phyloP scores from a whole-genome alignment of 306 rosid species.

The Malus asiatica region DNA sequence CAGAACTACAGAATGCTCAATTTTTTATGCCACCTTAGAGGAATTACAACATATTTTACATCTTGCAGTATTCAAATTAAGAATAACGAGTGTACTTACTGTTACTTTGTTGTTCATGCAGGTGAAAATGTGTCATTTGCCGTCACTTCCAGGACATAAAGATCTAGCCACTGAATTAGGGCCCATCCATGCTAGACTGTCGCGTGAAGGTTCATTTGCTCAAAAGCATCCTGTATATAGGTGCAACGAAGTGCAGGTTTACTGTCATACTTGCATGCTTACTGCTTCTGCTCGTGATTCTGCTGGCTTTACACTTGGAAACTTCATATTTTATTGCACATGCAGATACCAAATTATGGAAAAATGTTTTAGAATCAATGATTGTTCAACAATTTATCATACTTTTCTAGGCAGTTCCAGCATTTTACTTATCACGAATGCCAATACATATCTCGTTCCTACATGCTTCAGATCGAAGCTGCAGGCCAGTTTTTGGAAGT shows the following conservation, averaged over 20 bases:
- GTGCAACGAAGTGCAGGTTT: constrained; percentile 87
- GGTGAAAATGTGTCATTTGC: constrained; percentile 63
- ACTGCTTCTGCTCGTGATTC: not conserved
- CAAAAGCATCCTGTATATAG: constrained; percentile 77
- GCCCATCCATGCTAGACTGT: constrained; percentile 68
- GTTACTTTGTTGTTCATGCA: constrained; percentile 20
- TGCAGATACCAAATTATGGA: not conserved
- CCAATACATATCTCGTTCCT: not conserved
- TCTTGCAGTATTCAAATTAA: not conserved
- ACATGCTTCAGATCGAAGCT: constrained; percentile 55
- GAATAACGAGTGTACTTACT: not conserved
- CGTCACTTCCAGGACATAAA: constrained; percentile 63
- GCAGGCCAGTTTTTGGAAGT: constrained; percentile 58
- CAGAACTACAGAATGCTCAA: not conserved
- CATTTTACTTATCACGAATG: not conserved
- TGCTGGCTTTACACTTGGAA: not conserved
- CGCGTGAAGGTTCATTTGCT: constrained; percentile 45
- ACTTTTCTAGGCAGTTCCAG: not conserved
- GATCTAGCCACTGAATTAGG: constrained; percentile 55
- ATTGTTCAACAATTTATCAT: not conserved
- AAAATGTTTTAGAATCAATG: not conserved
- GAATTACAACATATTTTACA: not conserved
- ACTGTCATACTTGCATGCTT: constrained; percentile 19
- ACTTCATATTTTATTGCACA: not conserved
- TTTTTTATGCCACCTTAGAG: not conserved